Evolutionary conservation across 192 early-diverging fungal genomes (phyloP), one percentile per base, ranked within the genome.

Genomic region (Backusella australiensis): DNA sequence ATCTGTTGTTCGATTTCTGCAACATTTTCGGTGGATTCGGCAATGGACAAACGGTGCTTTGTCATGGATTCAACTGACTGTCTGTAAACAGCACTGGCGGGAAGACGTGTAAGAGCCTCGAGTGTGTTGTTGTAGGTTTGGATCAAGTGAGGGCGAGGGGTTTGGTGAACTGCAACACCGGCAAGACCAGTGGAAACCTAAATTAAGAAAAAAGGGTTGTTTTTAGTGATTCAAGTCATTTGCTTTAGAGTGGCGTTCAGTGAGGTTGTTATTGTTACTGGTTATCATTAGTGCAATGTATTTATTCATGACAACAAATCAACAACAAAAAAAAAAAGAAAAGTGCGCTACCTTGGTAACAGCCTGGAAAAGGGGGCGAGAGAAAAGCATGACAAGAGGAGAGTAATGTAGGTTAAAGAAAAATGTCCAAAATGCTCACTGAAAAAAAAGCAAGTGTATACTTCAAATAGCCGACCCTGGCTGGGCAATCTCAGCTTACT

Each of bases 111-210:
- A 39, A 94, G 77, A 44, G 90, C 88, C 72, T 89, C 87, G 29
- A 95, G 87, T 52, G 95, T 95, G 76, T 87, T 87, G 69, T 87
- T 89, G 89, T 97, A 97, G 29, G 94, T 88, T 73, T 85, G 85
- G 72, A 97, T 90, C 76, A 98, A 89, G 78, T 93, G 89, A 53
- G 95, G 93, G 39, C 94, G 93, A 68, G 97, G 93, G 80, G 92
- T 90, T 35, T 89, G 91, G 83, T 97, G 94, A 32, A 98, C 96
- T 9, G 92, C 85, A 68, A 97, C 67, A 72, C 97, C 97, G 68
- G 89, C 90, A 71, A 98, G 83, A 35, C 95, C 94, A 29, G 97
- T 98, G 44, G 95, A 90, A n/a, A 67, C 52, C 81, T 83, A 68
- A 6, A 49, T 49, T 49, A 19, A 49, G 29, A 32, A 36, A 29